These are phyloP conservation scores for Colletotrichum falcatum DNA, from an alignment of 2,329 filamentous ascomycete genomes.

Conservation along the genomic window DNA sequence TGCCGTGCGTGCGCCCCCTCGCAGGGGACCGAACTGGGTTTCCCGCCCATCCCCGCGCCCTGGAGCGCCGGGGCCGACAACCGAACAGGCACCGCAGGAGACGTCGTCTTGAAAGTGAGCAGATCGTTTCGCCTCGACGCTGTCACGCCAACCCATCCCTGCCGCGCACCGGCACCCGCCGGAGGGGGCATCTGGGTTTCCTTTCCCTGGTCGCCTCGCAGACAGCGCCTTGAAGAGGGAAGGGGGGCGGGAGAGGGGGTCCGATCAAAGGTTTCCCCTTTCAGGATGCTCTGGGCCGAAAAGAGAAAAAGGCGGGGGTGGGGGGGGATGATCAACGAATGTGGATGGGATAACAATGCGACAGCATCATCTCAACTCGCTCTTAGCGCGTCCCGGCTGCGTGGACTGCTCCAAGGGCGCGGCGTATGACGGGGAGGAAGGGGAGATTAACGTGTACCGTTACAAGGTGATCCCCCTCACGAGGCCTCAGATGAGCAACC, in stretches of 20 bases:
- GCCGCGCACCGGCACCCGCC: background rate
- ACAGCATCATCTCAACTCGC: background rate
- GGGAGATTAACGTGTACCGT: no score
- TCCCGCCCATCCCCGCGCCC: background rate
- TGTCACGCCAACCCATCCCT: constrained; percentile 3
- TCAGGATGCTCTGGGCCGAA: background rate
- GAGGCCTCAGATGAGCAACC: background rate
- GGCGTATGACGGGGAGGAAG: no score
- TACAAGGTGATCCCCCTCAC: no score
- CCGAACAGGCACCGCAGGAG: background rate
- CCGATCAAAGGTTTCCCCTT: background rate
- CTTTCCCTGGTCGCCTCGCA: background rate
- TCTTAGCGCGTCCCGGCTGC: background rate
- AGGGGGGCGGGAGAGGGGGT: background rate
- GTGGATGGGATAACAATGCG: background rate
- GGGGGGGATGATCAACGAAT: background rate
- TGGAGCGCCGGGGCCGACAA: background rate
- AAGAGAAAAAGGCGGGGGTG: background rate
- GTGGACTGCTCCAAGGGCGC: background rate
- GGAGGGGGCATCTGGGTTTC: constrained; percentile 1
- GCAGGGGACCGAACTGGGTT: background rate
- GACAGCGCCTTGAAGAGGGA: background rate
- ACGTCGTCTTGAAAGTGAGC: background rate
- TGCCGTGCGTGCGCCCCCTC: background rate
- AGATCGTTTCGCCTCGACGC: background rate